A percentile compares a stretch with the other conserved stretches of the same genome.
Evolutionary conservation across 768 basidiomycete genomes (phyloP).

Genomic region (Russula ochroleuca): DNA sequence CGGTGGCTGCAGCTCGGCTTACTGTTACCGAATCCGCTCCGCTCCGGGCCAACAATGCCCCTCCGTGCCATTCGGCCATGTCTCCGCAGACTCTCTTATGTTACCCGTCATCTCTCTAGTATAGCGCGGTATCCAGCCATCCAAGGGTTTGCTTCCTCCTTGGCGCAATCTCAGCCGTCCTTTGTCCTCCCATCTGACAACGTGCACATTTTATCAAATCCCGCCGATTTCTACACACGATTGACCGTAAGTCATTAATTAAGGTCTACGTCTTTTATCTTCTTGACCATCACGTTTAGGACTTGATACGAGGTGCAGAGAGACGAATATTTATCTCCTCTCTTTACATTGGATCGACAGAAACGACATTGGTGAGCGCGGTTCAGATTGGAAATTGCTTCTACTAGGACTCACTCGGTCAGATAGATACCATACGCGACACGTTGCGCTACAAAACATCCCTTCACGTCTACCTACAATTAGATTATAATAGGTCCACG

Average conservation of each 20-base stretch:
- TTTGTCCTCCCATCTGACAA: conserved; percentile 24
- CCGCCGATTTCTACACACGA: conserved; percentile 18
- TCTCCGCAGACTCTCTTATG: not conserved
- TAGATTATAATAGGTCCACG: conserved; percentile 79
- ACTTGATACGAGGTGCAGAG: conserved; percentile 73
- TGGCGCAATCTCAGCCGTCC: conserved; percentile 26
- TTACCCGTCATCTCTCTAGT: not conserved
- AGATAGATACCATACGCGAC: conserved; percentile 66
- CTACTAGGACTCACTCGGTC: conserved; percentile 3
- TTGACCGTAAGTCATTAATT: conserved; percentile 20
- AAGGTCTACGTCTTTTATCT: not conserved
- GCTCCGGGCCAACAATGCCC: not conserved
- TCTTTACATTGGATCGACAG: conserved; percentile 79
- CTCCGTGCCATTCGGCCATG: not conserved
- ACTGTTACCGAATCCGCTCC: not conserved
- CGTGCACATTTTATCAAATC: conserved; percentile 20
- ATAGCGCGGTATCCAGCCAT: conserved; percentile 14
- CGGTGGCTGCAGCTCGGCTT: not conserved
- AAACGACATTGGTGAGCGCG: conserved; percentile 67
- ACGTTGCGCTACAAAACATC: conserved; percentile 56
- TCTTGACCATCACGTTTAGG: conserved; percentile 38
- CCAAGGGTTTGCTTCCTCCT: conserved; percentile 19
- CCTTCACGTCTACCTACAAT: conserved; percentile 64
- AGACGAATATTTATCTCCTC: conserved; percentile 85
- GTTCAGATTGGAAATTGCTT: not conserved